Conservation (phyloP, 345 rosid species). For the Acer yangbiense region DNA sequence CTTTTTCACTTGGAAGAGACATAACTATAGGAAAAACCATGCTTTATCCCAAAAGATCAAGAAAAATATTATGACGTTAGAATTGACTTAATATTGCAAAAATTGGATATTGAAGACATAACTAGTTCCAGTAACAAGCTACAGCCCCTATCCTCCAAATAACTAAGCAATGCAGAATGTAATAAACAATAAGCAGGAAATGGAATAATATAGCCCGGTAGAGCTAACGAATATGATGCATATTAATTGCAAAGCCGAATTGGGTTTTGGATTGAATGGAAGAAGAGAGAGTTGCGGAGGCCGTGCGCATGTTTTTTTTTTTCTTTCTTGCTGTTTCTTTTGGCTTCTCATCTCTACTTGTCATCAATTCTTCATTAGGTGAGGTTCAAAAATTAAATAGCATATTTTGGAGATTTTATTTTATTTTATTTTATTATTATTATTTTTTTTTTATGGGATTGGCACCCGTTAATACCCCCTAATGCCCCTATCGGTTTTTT, state of each 20-base stretch:
- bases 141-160: background rate
- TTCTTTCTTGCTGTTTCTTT: background rate
- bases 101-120: too few relatives aligned
- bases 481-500: too few relatives aligned
- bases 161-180: background rate
- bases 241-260: background rate
- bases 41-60: too few relatives aligned
- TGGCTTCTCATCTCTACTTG: background rate
- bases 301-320: constrained; percentile 20
- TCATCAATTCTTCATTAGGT: background rate
- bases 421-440: too few relatives aligned
- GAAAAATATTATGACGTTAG: too few relatives aligned
- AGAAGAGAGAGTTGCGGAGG: constrained; percentile 12
- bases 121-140: too few relatives aligned
- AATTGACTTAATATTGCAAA: too few relatives aligned
- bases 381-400: too few relatives aligned
- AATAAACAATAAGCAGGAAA: background rate
- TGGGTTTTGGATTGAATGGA: constrained; percentile 21
- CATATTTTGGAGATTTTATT: too few relatives aligned
- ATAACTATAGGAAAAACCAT: background rate
- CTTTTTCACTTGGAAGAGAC: too few relatives aligned
- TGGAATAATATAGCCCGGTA: background rate
- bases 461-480: too few relatives aligned
- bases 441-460: too few relatives aligned
- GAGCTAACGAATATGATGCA: background rate